These are phyloP conservation scores for Mytilinidion resinicola DNA, from an alignment of 495 filamentous ascomycete species.

Conservation along the genomic window DNA sequence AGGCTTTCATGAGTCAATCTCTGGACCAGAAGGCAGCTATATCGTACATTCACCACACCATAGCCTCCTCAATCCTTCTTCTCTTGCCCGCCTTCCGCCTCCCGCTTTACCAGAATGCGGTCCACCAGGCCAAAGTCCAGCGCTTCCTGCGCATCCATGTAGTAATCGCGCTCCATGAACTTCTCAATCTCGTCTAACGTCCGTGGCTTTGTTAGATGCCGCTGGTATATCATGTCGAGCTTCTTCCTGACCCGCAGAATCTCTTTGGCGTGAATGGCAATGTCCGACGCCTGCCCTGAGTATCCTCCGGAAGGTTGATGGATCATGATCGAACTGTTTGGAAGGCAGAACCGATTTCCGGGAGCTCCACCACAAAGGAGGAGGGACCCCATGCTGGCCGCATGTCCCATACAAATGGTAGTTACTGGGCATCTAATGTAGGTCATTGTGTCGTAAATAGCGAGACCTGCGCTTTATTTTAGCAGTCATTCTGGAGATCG, in stretches of 20 bases:
- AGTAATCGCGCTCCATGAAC: constrained; percentile 94
- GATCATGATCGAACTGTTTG: constrained; percentile 91
- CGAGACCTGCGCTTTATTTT: constrained; percentile 51
- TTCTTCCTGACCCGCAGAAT: constrained; percentile 79
- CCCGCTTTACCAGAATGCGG: constrained; percentile 65
- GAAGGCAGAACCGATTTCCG: constrained; percentile 82
- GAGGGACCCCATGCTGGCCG: constrained; percentile 89
- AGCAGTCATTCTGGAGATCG: background rate
- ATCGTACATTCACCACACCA: background rate
- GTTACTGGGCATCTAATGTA: constrained; percentile 89
- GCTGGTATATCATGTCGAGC: constrained; percentile 83
- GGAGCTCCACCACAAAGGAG: constrained; percentile 78
- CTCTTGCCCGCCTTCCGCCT: constrained; percentile 33
- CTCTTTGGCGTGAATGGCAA: constrained; percentile 94
- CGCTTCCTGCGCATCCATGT: constrained; percentile 83
- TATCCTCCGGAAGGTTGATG: constrained; percentile 94
- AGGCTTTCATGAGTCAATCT: too few species aligned
- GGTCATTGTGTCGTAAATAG: constrained; percentile 98
- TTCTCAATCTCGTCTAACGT: constrained; percentile 77
- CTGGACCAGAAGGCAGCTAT: background rate
- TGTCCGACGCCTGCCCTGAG: constrained; percentile 82
- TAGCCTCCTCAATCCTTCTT: constrained; percentile 4
- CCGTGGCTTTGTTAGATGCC: constrained; percentile 73
- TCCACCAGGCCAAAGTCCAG: constrained; percentile 86
- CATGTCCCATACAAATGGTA: constrained; percentile 92